Evolutionary conservation across 108 stramenopile genomes (phyloP).

Genomic region (Cyclotella cryptica): DNA sequence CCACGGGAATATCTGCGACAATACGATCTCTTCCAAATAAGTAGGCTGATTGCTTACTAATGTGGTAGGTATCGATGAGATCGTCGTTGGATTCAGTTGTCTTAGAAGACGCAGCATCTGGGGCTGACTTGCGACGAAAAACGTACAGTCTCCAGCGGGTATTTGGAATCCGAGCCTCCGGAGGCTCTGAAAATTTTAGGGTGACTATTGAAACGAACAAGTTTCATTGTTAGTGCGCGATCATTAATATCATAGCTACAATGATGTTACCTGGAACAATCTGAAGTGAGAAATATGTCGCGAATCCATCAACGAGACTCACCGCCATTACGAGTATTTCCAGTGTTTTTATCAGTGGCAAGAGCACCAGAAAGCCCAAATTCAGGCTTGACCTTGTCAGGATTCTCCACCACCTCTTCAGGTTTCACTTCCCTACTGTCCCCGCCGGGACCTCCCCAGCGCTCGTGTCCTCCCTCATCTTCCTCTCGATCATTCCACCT

Average conservation of each 20-base stretch:
- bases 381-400: constrained; percentile 74
- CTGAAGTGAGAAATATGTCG: too few species aligned
- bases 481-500: constrained; percentile 23
- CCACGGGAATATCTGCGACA: constrained; percentile 89
- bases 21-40: constrained; percentile 90
- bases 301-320: neutral
- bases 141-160: constrained; percentile 96
- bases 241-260: too few species aligned
- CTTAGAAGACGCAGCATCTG: constrained; percentile 1
- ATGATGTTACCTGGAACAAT: too few species aligned
- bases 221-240: neutral
- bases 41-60: constrained; percentile 92
- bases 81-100: constrained; percentile 37
- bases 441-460: constrained; percentile 10
- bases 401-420: constrained; percentile 33
- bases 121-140: constrained; percentile 62
- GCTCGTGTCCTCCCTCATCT: constrained; percentile 6
- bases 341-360: constrained; percentile 85
- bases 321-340: constrained; percentile 90
- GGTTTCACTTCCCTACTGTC: neutral
- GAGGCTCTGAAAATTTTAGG: constrained; percentile 95
- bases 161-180: constrained; percentile 91
- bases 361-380: constrained; percentile 97
- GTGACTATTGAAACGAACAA: constrained; percentile 42
- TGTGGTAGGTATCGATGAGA: constrained; percentile 81